phyloP scores from a whole-genome alignment of 305 asterid genomes.

The Fraxinus sp. region DNA sequence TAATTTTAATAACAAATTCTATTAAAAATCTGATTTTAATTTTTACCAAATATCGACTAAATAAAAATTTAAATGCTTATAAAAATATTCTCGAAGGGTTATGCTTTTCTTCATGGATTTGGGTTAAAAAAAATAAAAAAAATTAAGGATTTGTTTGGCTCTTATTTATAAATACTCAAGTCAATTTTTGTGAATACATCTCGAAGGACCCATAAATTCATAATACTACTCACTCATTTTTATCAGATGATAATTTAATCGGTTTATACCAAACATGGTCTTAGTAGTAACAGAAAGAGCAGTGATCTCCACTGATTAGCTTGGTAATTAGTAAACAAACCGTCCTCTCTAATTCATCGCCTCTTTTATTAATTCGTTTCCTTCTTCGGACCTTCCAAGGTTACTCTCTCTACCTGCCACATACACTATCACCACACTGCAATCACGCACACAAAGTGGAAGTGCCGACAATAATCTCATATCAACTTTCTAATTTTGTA shows the following conservation, averaged over 20 bases:
- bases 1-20: too few relatives aligned
- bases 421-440: not conserved
- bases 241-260: too few relatives aligned
- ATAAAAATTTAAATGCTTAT: too few relatives aligned
- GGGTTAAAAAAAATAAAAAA: too few relatives aligned
- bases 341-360: conserved; percentile 9
- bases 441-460: not conserved
- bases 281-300: conserved; percentile 5
- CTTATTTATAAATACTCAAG: too few relatives aligned
- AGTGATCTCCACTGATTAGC: conserved; percentile 16
- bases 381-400: conserved; percentile 25
- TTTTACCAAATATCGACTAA: too few relatives aligned
- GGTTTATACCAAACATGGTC: not conserved
- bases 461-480: conserved; percentile 9
- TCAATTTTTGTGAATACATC: too few relatives aligned
- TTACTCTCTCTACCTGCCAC: conserved; percentile 14
- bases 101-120: too few relatives aligned
- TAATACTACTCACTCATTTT: not conserved
- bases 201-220: not conserved
- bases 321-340: not conserved
- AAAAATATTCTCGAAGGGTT: too few relatives aligned
- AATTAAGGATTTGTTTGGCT: too few relatives aligned
- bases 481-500: conserved; percentile 7
- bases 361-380: not conserved
- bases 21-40: too few relatives aligned